These are phyloP conservation scores for Erodium moschatum DNA, from an alignment of 441 rosid species.

Conservation along the genomic window DNA sequence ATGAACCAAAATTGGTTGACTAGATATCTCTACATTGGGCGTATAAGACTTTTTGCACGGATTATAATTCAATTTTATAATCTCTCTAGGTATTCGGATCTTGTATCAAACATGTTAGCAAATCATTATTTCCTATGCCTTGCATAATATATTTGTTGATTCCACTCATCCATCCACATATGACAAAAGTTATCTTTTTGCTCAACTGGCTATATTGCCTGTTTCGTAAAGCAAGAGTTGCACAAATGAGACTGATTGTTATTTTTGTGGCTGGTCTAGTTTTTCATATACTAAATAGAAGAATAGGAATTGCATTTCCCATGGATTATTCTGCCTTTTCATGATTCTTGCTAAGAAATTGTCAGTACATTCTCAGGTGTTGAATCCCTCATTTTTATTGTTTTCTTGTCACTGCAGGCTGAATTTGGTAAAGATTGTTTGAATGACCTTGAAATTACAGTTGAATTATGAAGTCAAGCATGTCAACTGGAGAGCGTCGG, in stretches of 20 bases:
- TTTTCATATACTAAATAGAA: neutral
- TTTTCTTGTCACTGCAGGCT: slow-evolving; percentile 12
- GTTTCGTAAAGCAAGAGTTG: neutral
- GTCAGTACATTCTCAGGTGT: no score
- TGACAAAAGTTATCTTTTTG: neutral
- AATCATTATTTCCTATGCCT: neutral
- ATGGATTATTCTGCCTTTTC: neutral
- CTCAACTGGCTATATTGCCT: neutral
- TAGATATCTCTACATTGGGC: neutral
- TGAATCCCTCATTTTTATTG: neutral
- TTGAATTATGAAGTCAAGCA: slow-evolving; percentile 50
- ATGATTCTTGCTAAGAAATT: no score
- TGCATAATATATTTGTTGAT: neutral
- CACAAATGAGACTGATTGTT: neutral
- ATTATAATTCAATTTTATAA: neutral
- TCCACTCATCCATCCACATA: neutral
- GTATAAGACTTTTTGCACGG: neutral
- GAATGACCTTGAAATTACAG: slow-evolving; percentile 38
- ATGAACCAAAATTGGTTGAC: neutral
- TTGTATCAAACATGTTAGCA: neutral
- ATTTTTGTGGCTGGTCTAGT: neutral
- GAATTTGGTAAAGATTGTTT: slow-evolving; percentile 24
- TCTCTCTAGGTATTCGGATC: neutral
- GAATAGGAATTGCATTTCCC: slow-evolving; percentile 3
- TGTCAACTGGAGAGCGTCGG: slow-evolving; percentile 56